Base-by-base conservation (phyloP, 805 yeast species). In the Ogataea zsoltii region DNA sequence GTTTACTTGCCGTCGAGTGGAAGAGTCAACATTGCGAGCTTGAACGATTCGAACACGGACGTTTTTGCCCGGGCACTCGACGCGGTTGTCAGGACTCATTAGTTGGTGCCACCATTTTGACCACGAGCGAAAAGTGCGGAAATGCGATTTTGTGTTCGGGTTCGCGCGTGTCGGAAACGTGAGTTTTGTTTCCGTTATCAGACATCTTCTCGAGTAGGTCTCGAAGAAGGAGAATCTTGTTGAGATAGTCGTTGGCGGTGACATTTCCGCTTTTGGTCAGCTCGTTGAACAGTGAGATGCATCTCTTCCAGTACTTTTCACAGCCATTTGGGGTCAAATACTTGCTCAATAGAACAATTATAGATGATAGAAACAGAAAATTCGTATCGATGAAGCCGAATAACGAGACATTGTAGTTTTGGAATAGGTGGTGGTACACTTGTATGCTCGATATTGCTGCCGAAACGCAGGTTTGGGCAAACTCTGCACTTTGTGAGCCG, bases 1-100 rank as follows among this genome's bases (percentile, higher is more conserved):
- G 62, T 72, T 35, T 72, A 72, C 53, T 59, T 68, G 11, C 67
- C 73, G 16, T 44, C 45, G 16, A 62, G 59, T 46, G 76, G 77
- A 9, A 63, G 77, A 44, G 73, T 72, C 41, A 73, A 73, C 53
- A 62, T 73, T 44, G 76, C 77, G 3, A 75, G 77, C 13, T 60
- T 73, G 55, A 69, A 69, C 54, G 58, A 62, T 29, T 44, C 50
- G n/a, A 72, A 72, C 54, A 54, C 69, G n/a, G 72, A 65, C 23
- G 50, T 63, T 33, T 69, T 70, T 49, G 67, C 72, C 31, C 49
- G 49, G 32, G 65, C 71, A 12, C 55, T 72, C 16, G 75, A 72
- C 47, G 14, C 29, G 15, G 46, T 43, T n/a, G 45, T 41, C 15
- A 30, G 40, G 18, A 17, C 3, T 14, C 10, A 15, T n/a, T n/a